These are phyloP conservation scores for Diaporthe sp. DNA, from an alignment of 2,329 filamentous ascomycete genomes.

Conservation along the genomic window DNA sequence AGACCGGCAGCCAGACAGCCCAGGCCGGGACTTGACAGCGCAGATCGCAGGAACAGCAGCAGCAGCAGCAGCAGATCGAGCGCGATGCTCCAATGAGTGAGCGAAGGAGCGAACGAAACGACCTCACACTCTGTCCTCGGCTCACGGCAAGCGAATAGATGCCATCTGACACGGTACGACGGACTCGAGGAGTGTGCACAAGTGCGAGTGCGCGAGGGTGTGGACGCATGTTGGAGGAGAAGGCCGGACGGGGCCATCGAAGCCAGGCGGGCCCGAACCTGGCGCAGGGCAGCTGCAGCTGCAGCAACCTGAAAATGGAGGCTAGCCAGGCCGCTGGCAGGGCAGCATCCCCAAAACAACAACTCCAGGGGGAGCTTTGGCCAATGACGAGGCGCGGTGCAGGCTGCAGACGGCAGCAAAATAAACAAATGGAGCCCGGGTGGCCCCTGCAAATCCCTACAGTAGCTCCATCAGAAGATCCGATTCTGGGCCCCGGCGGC, in stretches of 20 bases:
- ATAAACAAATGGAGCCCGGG: slow-evolving; percentile 34
- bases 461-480: slow-evolving; percentile 14
- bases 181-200: slow-evolving; percentile 15
- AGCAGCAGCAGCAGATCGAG: slow-evolving; percentile 4
- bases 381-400: slow-evolving; percentile 28
- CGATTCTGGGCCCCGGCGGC: slow-evolving; percentile 28
- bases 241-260: not conserved
- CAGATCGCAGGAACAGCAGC: slow-evolving; percentile 7
- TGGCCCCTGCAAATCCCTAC: slow-evolving; percentile 26
- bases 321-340: slow-evolving; percentile 23
- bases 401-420: slow-evolving; percentile 14
- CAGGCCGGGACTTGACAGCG: slow-evolving; percentile 8
- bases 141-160: slow-evolving; percentile 29
- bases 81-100: not conserved
- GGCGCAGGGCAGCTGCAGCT: slow-evolving; percentile 25
- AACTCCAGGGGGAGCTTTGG: slow-evolving; percentile 5
- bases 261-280: not conserved
- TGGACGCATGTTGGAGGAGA: slow-evolving; percentile 6
- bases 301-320: slow-evolving; percentile 26
- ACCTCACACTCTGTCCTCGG: slow-evolving; percentile 15
- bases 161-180: slow-evolving; percentile 16
- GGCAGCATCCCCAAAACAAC: slow-evolving; percentile 23
- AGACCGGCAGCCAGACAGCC: not conserved
- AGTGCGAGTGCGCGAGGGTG: not conserved
- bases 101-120: not conserved